phyloP scores from a whole-genome alignment of 2,329 filamentous ascomycete genomes.

The Colletotrichum horii region DNA sequence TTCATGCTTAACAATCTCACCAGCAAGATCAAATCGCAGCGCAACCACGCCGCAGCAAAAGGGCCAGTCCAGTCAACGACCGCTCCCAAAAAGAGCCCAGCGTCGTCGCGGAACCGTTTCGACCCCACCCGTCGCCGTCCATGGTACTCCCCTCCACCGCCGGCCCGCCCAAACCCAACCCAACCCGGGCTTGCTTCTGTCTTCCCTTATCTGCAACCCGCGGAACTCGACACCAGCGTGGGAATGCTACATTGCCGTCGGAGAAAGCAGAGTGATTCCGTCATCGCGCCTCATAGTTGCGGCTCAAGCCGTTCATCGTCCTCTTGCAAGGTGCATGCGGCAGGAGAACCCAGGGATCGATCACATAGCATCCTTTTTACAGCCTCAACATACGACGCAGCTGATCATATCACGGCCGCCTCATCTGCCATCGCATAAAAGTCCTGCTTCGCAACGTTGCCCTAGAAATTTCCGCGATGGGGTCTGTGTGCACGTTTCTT shows the following conservation, averaged over 20 bases:
- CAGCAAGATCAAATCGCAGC: neutral
- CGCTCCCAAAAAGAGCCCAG: neutral
- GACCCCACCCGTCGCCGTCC: conserved; percentile 1
- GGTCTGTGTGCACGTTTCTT: neutral
- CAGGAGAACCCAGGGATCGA: neutral
- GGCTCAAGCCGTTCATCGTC: neutral
- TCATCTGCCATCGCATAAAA: neutral
- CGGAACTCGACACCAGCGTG: neutral
- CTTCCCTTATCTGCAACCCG: neutral
- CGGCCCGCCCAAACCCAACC: neutral
- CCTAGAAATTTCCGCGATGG: neutral
- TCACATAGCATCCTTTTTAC: neutral
- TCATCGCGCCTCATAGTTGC: neutral
- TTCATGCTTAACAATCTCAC: neutral
- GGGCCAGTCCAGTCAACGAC: neutral
- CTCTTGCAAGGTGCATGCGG: neutral
- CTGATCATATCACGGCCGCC: neutral
- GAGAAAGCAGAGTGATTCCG: neutral
- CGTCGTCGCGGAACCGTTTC: conserved; percentile 17
- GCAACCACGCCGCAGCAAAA: neutral
- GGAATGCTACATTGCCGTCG: neutral
- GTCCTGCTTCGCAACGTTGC: neutral
- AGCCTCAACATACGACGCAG: neutral
- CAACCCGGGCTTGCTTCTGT: neutral
- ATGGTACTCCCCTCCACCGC: neutral